These are phyloP conservation scores for Phytophthora capsici DNA, from an alignment of 352 stramenopile genomes.

Conservation along the genomic window DNA sequence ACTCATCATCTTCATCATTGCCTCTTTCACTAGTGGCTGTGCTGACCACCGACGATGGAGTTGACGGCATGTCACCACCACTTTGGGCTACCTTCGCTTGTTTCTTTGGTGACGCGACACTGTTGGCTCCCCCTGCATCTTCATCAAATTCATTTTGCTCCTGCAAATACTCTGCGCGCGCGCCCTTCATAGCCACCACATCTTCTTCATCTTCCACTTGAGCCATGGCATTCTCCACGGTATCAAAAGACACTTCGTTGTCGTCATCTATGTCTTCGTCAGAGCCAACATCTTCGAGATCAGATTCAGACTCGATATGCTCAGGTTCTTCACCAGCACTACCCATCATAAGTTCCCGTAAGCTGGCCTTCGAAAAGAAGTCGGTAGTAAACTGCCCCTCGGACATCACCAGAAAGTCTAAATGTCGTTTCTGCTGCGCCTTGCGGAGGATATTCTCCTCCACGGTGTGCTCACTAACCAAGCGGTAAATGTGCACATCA, in stretches of 20 bases:
- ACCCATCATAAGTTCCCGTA: conserved; percentile 91
- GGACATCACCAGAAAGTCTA: conserved; percentile 95
- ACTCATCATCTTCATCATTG: conserved; percentile 48
- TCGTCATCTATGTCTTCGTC: conserved; percentile 48
- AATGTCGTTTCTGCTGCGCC: conserved; percentile 96
- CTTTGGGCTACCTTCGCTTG: not conserved
- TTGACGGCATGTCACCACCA: conserved; percentile 26
- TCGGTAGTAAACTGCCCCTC: conserved; percentile 81
- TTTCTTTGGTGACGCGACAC: conserved; percentile 6
- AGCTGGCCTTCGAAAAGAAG: conserved; percentile 85
- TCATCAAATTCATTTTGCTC: conserved; percentile 76
- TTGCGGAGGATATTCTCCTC: conserved; percentile 99
- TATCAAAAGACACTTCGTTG: conserved; percentile 70
- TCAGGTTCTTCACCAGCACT: conserved; percentile 22
- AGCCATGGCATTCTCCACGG: conserved; percentile 94
- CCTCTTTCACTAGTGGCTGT: conserved; percentile 49
- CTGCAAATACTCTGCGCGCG: conserved; percentile 57
- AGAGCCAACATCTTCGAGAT: conserved; percentile 37
- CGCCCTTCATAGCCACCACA: conserved; percentile 92
- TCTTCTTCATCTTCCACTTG: conserved; percentile 96
- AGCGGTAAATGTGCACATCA: conserved; percentile 99
- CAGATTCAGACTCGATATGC: conserved; percentile 51
- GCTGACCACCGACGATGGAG: conserved; percentile 43
- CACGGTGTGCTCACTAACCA: conserved; percentile 97
- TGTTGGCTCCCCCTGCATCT: conserved; percentile 34